Percentiles rank a stretch among this genome's conserved stretches.
Conservation (phyloP, 208 protist genomes). For the Trichomonas gallinae region DNA sequence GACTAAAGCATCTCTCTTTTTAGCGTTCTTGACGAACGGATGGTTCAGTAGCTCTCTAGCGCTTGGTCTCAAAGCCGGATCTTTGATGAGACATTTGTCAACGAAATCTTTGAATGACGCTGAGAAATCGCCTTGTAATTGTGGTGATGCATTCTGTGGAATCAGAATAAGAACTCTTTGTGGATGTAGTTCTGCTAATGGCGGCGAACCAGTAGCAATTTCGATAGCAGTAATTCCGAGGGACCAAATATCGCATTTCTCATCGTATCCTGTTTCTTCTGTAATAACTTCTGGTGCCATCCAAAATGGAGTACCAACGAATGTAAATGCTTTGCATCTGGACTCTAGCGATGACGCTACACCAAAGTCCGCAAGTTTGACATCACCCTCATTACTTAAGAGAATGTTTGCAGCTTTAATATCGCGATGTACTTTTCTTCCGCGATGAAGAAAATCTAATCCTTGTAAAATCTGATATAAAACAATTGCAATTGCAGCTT, state of each 20-base stretch:
- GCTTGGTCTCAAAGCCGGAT: not conserved
- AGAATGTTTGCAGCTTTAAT: constrained; percentile 41
- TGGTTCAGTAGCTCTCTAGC: constrained; percentile 10
- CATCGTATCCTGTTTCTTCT: constrained; percentile 27
- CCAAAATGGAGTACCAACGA: constrained; percentile 42
- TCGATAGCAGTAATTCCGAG: constrained; percentile 43
- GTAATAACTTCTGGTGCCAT: constrained; percentile 48
- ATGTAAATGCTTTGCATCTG: not conserved
- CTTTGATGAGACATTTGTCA: constrained; percentile 21
- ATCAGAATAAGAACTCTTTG: constrained; percentile 31
- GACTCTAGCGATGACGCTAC: not conserved
- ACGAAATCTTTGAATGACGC: constrained; percentile 28
- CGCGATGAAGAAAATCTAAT: constrained; percentile 62
- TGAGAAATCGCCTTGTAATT: constrained; percentile 21
- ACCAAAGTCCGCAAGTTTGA: constrained; percentile 46
- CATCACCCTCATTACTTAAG: constrained; percentile 25
- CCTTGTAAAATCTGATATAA: constrained; percentile 35
- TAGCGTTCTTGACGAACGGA: constrained; percentile 24
- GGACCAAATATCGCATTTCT: constrained; percentile 39
- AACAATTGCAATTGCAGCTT: not conserved
- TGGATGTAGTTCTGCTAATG: constrained; percentile 29
- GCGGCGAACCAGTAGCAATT: constrained; percentile 31
- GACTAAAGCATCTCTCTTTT: not conserved
- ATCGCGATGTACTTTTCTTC: constrained; percentile 60
- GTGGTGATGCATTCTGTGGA: constrained; percentile 13